Base-by-base conservation (phyloP, 768 basidiomycete genomes). In the Thelephora ganbajun region DNA sequence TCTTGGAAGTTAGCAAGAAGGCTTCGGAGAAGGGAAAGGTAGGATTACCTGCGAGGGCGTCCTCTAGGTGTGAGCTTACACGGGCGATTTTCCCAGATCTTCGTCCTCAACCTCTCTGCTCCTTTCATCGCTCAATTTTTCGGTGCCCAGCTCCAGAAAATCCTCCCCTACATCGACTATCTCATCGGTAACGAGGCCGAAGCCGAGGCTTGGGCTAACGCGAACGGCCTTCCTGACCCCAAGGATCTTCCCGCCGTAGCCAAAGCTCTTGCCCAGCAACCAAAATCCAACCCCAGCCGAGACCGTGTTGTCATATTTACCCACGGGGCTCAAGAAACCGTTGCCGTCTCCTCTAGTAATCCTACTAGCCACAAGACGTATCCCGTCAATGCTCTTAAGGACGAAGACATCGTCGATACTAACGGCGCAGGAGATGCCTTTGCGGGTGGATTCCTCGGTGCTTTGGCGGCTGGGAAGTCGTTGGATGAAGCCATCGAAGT, bases 371-470 rank as follows among this genome's bases (percentile, higher is more conserved):
- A 74, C 33, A 77, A 79, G 66, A 56, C 68, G 13, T 83, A 69
- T 63, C 49, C 67, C 3, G 88, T 94, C 44, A 60, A 67, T 46
- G 66, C 71, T 35, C 67, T 94, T 50, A 55, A 59, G 42, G 70
- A 73, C 47, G 72, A 69, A 35, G 57, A 80, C 63, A 92, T 96
- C 54, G 83, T 96, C 50, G 96, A 99, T 63, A 98, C 96, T 43
- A 99, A 99, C 64, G 96, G 89, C 45, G 96, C 96, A 18, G 96
- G 96, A 37, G 94, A 99, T 62, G 90, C 89, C 37, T 98, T 99
- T 57, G 91, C 92, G 20, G 96, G 94, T 49, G 96, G 88, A 35
- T 93, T 98, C 75, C 65, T 97, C 46, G 96, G 89, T 45, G 93
- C 83, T 1, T 71, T 77, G 48, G 80, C 88, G 45, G 63, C 74